These are phyloP conservation scores for Neurospora sp. DNA, from an alignment of 2,329 filamentous ascomycete species.

Conservation along the genomic window DNA sequence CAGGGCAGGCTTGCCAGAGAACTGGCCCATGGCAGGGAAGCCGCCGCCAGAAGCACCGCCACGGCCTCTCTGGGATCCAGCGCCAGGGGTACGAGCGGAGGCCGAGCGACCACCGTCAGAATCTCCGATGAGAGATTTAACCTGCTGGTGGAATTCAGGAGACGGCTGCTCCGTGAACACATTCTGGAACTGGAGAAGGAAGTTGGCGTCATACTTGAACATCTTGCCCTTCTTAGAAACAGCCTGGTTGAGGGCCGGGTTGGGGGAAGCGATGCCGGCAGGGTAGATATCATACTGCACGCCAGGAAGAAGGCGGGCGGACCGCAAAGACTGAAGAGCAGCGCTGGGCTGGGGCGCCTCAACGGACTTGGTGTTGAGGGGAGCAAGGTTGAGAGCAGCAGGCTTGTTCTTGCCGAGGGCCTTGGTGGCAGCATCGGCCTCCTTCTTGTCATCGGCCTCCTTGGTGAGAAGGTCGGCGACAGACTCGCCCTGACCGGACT, in stretches of 20 bases:
- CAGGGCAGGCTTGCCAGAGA: slow-evolving; percentile 49
- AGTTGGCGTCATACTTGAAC: slow-evolving; percentile 92
- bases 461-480: slow-evolving; percentile 42
- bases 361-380: slow-evolving; percentile 70
- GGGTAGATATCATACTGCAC: slow-evolving; percentile 76
- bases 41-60: slow-evolving; percentile 35
- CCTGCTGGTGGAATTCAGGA: slow-evolving; percentile 80
- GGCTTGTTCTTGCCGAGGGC: slow-evolving; percentile 57
- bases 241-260: slow-evolving; percentile 77
- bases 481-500: slow-evolving; percentile 33
- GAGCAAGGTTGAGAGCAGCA: slow-evolving; percentile 74
- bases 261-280: slow-evolving; percentile 73
- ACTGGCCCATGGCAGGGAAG: slow-evolving; percentile 59
- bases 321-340: slow-evolving; percentile 85
- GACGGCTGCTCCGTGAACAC: slow-evolving; percentile 97
- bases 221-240: slow-evolving; percentile 69
- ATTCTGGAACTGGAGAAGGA: slow-evolving; percentile 90
- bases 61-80: slow-evolving; percentile 30
- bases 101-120: slow-evolving; percentile 52
- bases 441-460: slow-evolving; percentile 25
- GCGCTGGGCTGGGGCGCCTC: slow-evolving; percentile 90
- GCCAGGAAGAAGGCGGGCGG: slow-evolving; percentile 76
- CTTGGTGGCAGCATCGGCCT: slow-evolving; percentile 40
- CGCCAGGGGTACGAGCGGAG: slow-evolving; percentile 48
- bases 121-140: slow-evolving; percentile 81